These are phyloP conservation scores for Lathyrus aphaca DNA, from an alignment of 306 rosid species.

Conservation along the genomic window DNA sequence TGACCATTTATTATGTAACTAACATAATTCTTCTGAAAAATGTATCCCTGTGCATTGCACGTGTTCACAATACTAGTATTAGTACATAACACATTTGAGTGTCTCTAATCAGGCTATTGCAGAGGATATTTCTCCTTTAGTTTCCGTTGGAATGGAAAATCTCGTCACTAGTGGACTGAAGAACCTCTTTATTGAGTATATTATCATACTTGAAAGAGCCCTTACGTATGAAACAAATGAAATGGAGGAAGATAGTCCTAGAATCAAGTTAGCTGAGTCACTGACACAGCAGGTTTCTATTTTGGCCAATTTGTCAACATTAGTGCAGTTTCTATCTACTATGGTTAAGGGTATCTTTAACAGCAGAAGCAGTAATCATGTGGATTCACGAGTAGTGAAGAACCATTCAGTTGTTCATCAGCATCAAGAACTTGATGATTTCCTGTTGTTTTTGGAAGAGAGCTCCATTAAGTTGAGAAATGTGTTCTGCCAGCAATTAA, in stretches of 20 bases:
- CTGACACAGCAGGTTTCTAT: conserved; percentile 62
- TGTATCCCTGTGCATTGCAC: background rate
- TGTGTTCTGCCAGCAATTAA: conserved; percentile 56
- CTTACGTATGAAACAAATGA: conserved; percentile 42
- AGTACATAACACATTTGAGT: conserved; percentile 21
- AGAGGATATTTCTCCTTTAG: conserved; percentile 57
- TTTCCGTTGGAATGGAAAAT: conserved; percentile 62
- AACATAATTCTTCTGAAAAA: background rate
- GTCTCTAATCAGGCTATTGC: conserved; percentile 48
- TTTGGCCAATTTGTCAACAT: conserved; percentile 64
- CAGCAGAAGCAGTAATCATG: conserved; percentile 29
- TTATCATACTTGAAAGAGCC: conserved; percentile 53
- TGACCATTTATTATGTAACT: background rate
- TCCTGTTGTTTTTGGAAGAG: conserved; percentile 51
- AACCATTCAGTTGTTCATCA: conserved; percentile 38
- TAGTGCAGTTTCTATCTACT: conserved; percentile 47
- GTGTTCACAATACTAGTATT: background rate
- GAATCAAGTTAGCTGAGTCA: conserved; percentile 54
- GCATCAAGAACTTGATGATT: conserved; percentile 50
- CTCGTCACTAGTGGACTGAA: conserved; percentile 52
- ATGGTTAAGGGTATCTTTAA: conserved; percentile 45
- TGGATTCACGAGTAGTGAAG: conserved; percentile 35
- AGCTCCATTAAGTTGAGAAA: conserved; percentile 55
- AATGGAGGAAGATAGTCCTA: conserved; percentile 43
- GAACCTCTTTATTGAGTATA: conserved; percentile 60